Conservation (phyloP, 129 eudicot genomes). For the sunflower (Helianthus annuus) region DNA sequence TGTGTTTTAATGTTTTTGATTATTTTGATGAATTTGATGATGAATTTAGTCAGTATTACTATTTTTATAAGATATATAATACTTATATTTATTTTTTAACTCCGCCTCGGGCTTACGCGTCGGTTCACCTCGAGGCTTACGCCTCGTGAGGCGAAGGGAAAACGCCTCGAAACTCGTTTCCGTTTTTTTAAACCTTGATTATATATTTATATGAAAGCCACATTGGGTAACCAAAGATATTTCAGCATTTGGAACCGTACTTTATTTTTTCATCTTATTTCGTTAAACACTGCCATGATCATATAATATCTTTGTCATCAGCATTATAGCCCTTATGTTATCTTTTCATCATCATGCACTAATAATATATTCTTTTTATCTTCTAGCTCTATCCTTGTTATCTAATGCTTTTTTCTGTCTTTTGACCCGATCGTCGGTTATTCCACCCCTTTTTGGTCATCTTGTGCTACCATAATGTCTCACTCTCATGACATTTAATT, state of each 20-base stretch:
- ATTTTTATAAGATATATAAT: too few species aligned
- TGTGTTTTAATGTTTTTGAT: too few species aligned
- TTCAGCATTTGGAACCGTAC: neutral
- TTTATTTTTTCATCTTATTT: conserved; percentile 12
- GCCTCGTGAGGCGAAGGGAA: too few species aligned
- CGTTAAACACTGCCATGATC: conserved; percentile 21
- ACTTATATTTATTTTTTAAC: too few species aligned
- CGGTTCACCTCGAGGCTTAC: too few species aligned
- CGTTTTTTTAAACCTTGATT: too few species aligned
- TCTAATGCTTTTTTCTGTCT: conserved; percentile 8
- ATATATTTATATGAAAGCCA: conserved; percentile 8
- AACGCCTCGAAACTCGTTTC: too few species aligned
- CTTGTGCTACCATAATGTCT: neutral
- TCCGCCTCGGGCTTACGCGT: too few species aligned
- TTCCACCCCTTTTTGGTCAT: conserved; percentile 2
- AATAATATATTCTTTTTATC: conserved; percentile 6
- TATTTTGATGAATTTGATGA: too few species aligned
- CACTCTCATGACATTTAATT: neutral
- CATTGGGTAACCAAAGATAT: neutral
- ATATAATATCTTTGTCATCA: neutral
- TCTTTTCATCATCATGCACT: conserved; percentile 20
- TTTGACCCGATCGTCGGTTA: neutral
- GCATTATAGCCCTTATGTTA: conserved; percentile 14
- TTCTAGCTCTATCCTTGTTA: conserved; percentile 12
- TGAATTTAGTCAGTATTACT: too few species aligned